Evolutionary conservation across 1,284 basidiomycete genomes (phyloP).

Genomic region (Naganishia sp.): DNA sequence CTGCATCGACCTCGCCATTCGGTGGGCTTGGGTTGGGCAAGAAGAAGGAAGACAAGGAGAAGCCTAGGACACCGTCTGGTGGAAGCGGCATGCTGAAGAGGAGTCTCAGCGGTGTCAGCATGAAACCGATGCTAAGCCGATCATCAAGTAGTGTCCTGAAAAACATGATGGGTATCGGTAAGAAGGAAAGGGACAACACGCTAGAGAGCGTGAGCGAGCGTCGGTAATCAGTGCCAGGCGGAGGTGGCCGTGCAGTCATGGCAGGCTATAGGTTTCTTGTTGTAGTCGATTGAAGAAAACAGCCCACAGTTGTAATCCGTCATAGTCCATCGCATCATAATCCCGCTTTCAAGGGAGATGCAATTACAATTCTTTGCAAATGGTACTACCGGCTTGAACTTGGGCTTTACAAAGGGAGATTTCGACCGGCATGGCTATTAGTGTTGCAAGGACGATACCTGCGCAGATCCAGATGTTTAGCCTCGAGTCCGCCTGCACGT

Average conservation of each 20-base stretch:
- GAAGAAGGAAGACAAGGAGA: slow-evolving; percentile 28
- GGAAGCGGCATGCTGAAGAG: slow-evolving; percentile 38
- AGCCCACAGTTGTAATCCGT: neutral
- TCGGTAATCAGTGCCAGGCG: neutral
- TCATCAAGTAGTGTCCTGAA: slow-evolving; percentile 45
- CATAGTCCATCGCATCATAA: neutral
- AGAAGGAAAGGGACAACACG: slow-evolving; percentile 43
- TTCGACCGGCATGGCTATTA: slow-evolving; percentile 83
- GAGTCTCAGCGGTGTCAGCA: slow-evolving; percentile 37
- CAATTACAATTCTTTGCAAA: slow-evolving; percentile 67
- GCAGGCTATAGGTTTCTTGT: neutral
- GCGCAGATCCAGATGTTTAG: neutral
- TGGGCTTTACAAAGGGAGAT: slow-evolving; percentile 73
- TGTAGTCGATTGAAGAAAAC: slow-evolving; percentile 6
- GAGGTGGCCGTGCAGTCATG: neutral
- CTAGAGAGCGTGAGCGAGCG: slow-evolving; percentile 16
- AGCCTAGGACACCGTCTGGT: slow-evolving; percentile 33
- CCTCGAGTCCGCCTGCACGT: too few species aligned
- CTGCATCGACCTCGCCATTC: slow-evolving; percentile 24
- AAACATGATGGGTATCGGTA: slow-evolving; percentile 46
- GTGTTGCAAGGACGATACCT: slow-evolving; percentile 75
- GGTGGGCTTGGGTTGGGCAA: slow-evolving; percentile 19
- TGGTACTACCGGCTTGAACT: slow-evolving; percentile 66
- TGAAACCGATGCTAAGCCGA: slow-evolving; percentile 41
- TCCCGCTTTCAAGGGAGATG: too few species aligned